Conservation (phyloP, 805 yeast species). For the Tetrapisispora fleetii region DNA sequence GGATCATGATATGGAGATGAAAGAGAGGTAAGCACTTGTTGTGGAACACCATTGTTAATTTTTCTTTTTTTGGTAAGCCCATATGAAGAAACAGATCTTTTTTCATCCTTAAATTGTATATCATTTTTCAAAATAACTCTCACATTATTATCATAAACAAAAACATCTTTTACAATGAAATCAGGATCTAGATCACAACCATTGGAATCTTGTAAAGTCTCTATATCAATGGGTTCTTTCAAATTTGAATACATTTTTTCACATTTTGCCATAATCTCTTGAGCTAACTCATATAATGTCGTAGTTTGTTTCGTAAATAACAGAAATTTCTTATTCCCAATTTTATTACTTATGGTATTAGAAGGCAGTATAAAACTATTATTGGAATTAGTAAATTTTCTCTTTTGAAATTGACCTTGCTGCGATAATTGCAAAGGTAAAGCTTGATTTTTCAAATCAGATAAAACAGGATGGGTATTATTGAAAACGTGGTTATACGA, state of each 20-base stretch:
- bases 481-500: neutral
- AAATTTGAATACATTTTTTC: conserved; percentile 52
- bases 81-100: neutral
- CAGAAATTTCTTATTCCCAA: conserved; percentile 41
- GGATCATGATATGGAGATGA: conserved; percentile 1
- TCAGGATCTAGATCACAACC: conserved; percentile 77
- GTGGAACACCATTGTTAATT: conserved; percentile 15
- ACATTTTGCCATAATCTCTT: conserved; percentile 47
- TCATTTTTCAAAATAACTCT: conserved; percentile 38
- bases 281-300: conserved; percentile 39
- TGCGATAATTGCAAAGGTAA: neutral
- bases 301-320: conserved; percentile 47
- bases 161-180: conserved; percentile 53
- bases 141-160: conserved; percentile 40
- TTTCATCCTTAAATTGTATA: conserved; percentile 22
- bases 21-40: conserved; percentile 4
- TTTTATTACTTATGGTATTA: neutral
- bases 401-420: neutral
- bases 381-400: neutral
- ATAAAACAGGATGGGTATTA: neutral
- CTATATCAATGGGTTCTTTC: conserved; percentile 39
- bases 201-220: conserved; percentile 55
- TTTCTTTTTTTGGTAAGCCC: conserved; percentile 15
- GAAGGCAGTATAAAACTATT: neutral
- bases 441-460: neutral